A percentile compares a stretch with the other conserved stretches of the same genome.
phyloP scores from a whole-genome alignment of 345 rosid species.

The Euphorbia lathyris region DNA sequence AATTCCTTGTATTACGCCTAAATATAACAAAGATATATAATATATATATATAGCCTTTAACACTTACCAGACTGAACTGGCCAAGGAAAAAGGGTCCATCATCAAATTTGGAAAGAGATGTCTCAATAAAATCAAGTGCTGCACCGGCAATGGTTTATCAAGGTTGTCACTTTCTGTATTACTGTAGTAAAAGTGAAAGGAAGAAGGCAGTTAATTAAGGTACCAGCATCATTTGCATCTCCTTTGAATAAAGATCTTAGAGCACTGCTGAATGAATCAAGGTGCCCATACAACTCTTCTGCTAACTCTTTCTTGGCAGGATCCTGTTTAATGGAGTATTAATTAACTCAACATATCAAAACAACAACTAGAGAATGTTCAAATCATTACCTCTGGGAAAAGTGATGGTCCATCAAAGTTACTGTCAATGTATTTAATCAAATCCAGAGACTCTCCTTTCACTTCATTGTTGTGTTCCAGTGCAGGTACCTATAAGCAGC shows the following conservation, averaged over 20 bases:
- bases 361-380: not conserved
- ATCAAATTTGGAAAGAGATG: constrained; percentile 27
- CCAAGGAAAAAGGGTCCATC: constrained; percentile 39
- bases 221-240: constrained; percentile 28
- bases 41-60: not conserved
- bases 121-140: constrained; percentile 32
- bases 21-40: not conserved
- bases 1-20: too few species aligned
- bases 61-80: constrained; percentile 33
- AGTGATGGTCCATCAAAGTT: constrained; percentile 35
- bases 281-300: constrained; percentile 25
- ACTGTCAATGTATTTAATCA: constrained; percentile 30
- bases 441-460: constrained; percentile 33
- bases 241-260: constrained; percentile 18
- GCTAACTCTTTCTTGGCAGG: constrained; percentile 30
- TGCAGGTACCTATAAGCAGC: constrained; percentile 25
- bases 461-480: constrained; percentile 35
- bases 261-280: constrained; percentile 10
- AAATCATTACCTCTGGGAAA: constrained; percentile 21
- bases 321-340: constrained; percentile 18
- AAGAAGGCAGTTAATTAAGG: not conserved
- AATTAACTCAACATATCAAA: not conserved
- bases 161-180: not conserved
- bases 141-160: constrained; percentile 11
- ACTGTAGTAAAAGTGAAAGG: not conserved